These are phyloP conservation scores for Starmerella stigmatis DNA, from an alignment of 805 yeast genomes.

Conservation along the genomic window DNA sequence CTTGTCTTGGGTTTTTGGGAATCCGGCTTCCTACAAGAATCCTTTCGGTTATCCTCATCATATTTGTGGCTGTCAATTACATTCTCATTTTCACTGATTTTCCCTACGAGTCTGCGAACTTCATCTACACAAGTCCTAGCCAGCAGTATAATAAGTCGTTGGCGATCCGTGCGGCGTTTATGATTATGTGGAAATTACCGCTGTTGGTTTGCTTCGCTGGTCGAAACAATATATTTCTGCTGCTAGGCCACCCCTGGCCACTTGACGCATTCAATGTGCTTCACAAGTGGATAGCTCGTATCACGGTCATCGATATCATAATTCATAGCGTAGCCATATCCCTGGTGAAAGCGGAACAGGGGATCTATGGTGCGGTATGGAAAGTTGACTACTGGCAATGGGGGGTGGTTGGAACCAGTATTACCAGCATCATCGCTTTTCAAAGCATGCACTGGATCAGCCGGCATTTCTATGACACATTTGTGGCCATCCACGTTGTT, in stretches of 20 bases:
- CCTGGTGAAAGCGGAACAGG: constrained; percentile 26
- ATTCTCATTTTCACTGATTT: constrained; percentile 22
- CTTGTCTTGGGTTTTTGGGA: constrained; percentile 5
- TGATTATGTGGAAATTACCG: constrained; percentile 34
- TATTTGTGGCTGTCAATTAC: constrained; percentile 29
- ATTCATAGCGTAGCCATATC: constrained; percentile 45
- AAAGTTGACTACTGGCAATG: constrained; percentile 22
- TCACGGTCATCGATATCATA: constrained; percentile 39
- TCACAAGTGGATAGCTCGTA: constrained; percentile 58
- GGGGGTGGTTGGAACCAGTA: constrained; percentile 37
- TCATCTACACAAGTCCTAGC: constrained; percentile 15
- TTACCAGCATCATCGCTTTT: constrained; percentile 37
- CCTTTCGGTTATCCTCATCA: constrained; percentile 30
- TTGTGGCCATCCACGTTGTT: constrained; percentile 45
- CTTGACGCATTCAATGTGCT: constrained; percentile 37
- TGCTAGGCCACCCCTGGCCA: constrained; percentile 36
- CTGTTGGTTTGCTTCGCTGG: constrained; percentile 49
- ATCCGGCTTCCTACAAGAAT: constrained; percentile 30
- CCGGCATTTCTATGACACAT: constrained; percentile 45
- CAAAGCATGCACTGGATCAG: constrained; percentile 46
- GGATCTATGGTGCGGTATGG: constrained; percentile 25
- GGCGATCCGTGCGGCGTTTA: constrained; percentile 19
- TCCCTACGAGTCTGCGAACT: constrained; percentile 12
- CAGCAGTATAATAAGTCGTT: constrained; percentile 21
- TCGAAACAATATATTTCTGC: constrained; percentile 56